Evolutionary conservation across 495 filamentous ascomycete genomes (phyloP), one percentile per base, ranked within the genome.

Genomic region (Patellaria atrata): DNA sequence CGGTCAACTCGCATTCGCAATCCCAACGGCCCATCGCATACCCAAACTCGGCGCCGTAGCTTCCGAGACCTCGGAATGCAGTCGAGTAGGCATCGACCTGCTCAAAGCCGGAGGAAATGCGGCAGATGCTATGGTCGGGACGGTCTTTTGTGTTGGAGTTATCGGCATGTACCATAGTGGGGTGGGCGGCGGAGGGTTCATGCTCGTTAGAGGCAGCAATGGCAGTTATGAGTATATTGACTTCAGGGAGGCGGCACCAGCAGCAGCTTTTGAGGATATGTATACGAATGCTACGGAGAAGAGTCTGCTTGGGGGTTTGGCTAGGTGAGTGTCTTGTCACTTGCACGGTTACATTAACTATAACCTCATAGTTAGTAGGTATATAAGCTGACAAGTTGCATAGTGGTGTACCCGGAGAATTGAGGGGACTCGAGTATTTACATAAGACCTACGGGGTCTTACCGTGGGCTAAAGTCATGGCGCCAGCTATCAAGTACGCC

Each of bases 141-240:
- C 55, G 5, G 45, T 53, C 5, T 44, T 57, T 27, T 60, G 58
- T 38, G 36, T 53, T 5, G 49, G 52, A 25, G 54, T 47, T 6
- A 23, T 51, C 64, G 73, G 64, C 0, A 87, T 89, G 81, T 83
- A 87, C 42, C 83, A 92, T 55, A 44, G 38, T 12, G 51, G 49
- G 5, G 20, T 92, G 22, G 82, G 82, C 3, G 85, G 85, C 3
- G 85, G 85, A n/a, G 84, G 85, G 0, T 94, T 93, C 56, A 75
- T 78, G 65, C 64, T 93, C 2, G 67, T 87, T 16, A 70, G 76
- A 25, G 63, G 70, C 17, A 57, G 63, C 3, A 57, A 72, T 22
- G 78, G 79, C 7, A 54, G 56, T 20, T 83, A 76, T 50, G 79
- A 84, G 43, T 70, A 74, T 35, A 73, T 91, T 32, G 84, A 94